A percentile compares a stretch with the other conserved stretches of the same genome.
Evolutionary conservation across 192 early-diverging fungal species (phyloP).

Genomic region (Coemansia sp.): DNA sequence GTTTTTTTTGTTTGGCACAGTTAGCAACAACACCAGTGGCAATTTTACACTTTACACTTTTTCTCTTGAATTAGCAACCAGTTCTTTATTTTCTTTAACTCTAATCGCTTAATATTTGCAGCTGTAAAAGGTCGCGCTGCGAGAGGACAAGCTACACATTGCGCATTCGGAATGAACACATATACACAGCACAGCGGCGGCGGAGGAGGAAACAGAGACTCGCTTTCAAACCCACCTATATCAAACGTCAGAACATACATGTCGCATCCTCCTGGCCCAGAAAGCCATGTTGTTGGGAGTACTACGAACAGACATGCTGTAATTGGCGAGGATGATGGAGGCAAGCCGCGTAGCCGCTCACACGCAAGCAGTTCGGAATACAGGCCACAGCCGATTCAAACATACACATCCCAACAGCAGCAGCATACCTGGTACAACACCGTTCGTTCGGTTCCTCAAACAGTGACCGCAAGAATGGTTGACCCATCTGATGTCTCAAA

Average conservation of each 20-base stretch:
- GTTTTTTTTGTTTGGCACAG: conserved; percentile 1
- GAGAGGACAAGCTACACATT: too few species aligned
- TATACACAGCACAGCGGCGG: conserved; percentile 1
- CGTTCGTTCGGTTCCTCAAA: conserved; percentile 15
- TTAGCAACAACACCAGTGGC: background rate
- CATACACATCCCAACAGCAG: conserved; percentile 1
- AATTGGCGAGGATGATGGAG: background rate
- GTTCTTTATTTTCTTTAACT: background rate
- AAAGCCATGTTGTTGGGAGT: background rate
- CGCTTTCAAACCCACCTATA: background rate
- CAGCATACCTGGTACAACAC: conserved; percentile 6
- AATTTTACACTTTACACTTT: background rate
- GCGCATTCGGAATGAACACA: background rate
- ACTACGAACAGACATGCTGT: background rate
- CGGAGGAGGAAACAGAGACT: background rate
- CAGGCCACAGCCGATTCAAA: background rate
- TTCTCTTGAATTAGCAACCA: too few species aligned
- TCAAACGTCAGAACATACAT: background rate
- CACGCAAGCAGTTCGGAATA: conserved; percentile 1
- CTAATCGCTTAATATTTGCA: background rate
- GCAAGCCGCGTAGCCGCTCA: background rate
- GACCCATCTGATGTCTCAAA: conserved; percentile 17
- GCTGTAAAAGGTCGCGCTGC: too few species aligned
- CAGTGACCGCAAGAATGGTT: conserved; percentile 40
- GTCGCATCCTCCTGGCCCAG: conserved; percentile 4